Percentiles rank a stretch among this genome's conserved stretches.
phyloP scores from a whole-genome alignment of 2,329 filamentous ascomycete species.

The Colletotrichum tropicale region DNA sequence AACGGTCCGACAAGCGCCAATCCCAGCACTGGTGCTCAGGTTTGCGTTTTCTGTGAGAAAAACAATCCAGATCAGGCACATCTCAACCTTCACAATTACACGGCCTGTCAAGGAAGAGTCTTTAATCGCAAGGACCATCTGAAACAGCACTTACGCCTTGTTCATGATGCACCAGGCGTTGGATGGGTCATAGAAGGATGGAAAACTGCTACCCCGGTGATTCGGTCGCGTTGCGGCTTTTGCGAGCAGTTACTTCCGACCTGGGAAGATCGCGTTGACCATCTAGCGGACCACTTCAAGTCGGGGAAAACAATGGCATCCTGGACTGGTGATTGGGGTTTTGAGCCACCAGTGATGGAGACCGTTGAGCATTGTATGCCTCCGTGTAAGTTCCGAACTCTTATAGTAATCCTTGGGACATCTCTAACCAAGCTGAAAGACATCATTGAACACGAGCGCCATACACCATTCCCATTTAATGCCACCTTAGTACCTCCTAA shows the following conservation, averaged over 20 bases:
- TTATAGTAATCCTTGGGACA: slow-evolving; percentile 38
- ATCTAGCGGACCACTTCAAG: slow-evolving; percentile 71
- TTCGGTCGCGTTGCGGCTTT: slow-evolving; percentile 69
- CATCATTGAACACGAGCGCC: slow-evolving; percentile 68
- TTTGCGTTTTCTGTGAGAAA: slow-evolving; percentile 64
- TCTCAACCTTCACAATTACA: slow-evolving; percentile 63
- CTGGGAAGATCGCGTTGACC: slow-evolving; percentile 66
- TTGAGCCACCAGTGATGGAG: slow-evolving; percentile 63
- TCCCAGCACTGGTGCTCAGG: slow-evolving; percentile 60
- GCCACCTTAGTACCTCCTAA: slow-evolving; percentile 48
- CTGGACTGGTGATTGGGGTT: slow-evolving; percentile 75
- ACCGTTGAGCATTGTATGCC: slow-evolving; percentile 72
- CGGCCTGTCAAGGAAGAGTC: slow-evolving; percentile 70
- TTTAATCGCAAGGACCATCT: slow-evolving; percentile 72
- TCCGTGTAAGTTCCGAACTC: slow-evolving; percentile 53
- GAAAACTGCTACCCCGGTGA: slow-evolving; percentile 64
- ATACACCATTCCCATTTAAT: slow-evolving; percentile 58
- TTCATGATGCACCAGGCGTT: slow-evolving; percentile 65
- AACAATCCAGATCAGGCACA: slow-evolving; percentile 59
- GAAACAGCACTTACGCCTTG: slow-evolving; percentile 68
- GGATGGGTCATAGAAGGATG: slow-evolving; percentile 70
- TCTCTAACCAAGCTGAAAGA: slow-evolving; percentile 52
- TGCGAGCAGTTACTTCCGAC: slow-evolving; percentile 66
- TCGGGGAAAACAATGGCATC: slow-evolving; percentile 68
- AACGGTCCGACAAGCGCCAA: slow-evolving; percentile 61